Conservation (phyloP, 2,329 filamentous ascomycete species). For the Aphanocladium album region DNA sequence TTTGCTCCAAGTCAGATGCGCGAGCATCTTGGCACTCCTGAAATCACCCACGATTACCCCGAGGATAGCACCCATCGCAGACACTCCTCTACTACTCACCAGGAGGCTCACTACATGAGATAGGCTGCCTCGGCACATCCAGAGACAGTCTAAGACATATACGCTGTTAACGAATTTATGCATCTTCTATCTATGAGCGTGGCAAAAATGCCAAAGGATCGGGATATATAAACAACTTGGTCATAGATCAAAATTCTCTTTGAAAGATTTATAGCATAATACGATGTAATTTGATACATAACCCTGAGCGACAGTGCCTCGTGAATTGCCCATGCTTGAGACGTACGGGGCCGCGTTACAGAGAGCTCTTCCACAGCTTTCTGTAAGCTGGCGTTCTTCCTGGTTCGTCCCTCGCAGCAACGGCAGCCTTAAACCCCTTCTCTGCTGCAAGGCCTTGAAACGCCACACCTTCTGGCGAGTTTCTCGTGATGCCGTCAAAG, state of each 20-base stretch:
- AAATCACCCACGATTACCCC: conserved; percentile 12
- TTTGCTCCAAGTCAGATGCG: conserved; percentile 4
- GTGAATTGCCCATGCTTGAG: too few relatives aligned
- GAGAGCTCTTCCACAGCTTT: conserved; percentile 11
- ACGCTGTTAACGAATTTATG: not conserved
- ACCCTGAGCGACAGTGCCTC: too few relatives aligned
- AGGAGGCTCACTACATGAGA: conserved; percentile 10
- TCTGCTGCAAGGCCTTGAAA: conserved; percentile 11
- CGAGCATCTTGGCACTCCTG: conserved; percentile 10
- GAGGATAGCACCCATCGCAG: conserved; percentile 12
- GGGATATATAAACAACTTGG: not conserved
- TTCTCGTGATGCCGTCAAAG: conserved; percentile 17
- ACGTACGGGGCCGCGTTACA: not conserved
- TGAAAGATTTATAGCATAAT: not conserved
- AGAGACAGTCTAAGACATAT: too few relatives aligned
- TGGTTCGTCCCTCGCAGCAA: conserved; percentile 11
- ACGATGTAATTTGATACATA: too few relatives aligned
- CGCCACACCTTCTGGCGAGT: conserved; percentile 15
- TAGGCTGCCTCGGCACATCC: not conserved
- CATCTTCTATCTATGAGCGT: not conserved
- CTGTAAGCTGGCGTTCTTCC: conserved; percentile 9
- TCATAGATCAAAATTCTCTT: not conserved
- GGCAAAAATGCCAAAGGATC: not conserved
- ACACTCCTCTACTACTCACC: conserved; percentile 9
- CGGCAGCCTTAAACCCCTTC: conserved; percentile 14